These are phyloP conservation scores for Tuber magnatum DNA, from an alignment of 495 filamentous ascomycete species.

Conservation along the genomic window DNA sequence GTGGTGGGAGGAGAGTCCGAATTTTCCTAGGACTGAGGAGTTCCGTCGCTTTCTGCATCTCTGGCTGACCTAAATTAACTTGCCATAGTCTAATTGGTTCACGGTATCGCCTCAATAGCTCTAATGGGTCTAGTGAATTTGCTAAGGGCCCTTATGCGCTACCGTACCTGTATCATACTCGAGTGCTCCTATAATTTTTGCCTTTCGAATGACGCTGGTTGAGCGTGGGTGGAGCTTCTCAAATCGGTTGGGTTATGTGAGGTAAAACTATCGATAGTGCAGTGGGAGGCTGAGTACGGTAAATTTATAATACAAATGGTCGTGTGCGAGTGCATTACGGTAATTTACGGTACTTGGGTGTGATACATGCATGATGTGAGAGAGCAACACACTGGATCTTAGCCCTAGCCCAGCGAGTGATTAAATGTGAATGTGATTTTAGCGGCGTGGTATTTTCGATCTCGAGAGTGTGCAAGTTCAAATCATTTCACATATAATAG, in stretches of 20 bases:
- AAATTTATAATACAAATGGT: background rate
- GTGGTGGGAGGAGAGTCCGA: background rate
- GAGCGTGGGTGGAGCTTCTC: background rate
- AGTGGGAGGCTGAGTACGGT: background rate
- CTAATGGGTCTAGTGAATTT: background rate
- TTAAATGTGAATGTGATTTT: background rate
- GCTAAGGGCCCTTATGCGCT: background rate
- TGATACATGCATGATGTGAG: background rate
- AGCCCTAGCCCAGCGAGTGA: background rate
- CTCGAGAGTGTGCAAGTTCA: background rate
- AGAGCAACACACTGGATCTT: background rate
- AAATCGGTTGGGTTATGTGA: background rate
- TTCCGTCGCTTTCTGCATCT: background rate
- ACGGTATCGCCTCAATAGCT: background rate
- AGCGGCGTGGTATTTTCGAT: background rate
- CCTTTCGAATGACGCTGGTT: background rate
- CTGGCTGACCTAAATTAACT: background rate
- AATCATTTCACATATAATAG: background rate
- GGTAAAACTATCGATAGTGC: background rate
- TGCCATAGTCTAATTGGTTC: too few species aligned
- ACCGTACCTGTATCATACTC: background rate
- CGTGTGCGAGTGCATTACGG: background rate
- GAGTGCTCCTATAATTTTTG: background rate
- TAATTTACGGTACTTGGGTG: too few species aligned
- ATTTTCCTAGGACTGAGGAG: background rate